These are phyloP conservation scores for Calonectria pauciramosa DNA, from an alignment of 2,329 filamentous ascomycete genomes.

Conservation along the genomic window DNA sequence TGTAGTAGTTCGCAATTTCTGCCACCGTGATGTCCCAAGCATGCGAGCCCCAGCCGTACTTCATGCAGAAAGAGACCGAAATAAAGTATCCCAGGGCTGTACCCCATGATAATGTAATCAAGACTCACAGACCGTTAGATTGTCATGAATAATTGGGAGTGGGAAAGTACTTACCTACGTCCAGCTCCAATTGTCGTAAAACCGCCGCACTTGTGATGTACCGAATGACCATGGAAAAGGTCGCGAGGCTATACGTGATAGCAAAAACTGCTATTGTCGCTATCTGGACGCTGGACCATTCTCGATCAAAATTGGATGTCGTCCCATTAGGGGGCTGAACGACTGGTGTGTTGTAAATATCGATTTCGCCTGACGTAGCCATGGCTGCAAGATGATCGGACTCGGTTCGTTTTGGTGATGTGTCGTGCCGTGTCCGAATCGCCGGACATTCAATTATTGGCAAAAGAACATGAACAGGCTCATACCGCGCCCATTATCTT, in stretches of 20 bases:
- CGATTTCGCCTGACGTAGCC: background rate
- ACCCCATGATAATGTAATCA: conserved; percentile 24
- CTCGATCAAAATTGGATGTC: conserved; percentile 20
- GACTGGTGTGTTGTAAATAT: conserved; percentile 20
- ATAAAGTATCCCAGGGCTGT: conserved; percentile 28
- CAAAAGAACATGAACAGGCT: background rate
- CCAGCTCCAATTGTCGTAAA: conserved; percentile 10
- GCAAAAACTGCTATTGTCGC: conserved; percentile 19
- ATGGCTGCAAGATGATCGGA: background rate
- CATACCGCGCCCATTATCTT: background rate
- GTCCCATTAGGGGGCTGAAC: conserved; percentile 15
- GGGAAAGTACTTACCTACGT: conserved; percentile 6
- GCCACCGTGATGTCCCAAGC: conserved; percentile 27
- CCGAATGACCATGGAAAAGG: conserved; percentile 18
- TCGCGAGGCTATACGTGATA: conserved; percentile 22
- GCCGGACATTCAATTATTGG: background rate
- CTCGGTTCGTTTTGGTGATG: background rate
- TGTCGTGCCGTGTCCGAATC: background rate
- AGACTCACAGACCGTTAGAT: background rate
- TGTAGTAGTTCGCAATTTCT: conserved; percentile 19
- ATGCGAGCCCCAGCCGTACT: conserved; percentile 27
- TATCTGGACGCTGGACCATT: conserved; percentile 18
- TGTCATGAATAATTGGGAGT: no score
- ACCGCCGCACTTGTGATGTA: conserved; percentile 14
- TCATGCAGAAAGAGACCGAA: conserved; percentile 22